Evolutionary conservation across 345 rosid genomes (phyloP).

Genomic region (Aurinia saxatilis): DNA sequence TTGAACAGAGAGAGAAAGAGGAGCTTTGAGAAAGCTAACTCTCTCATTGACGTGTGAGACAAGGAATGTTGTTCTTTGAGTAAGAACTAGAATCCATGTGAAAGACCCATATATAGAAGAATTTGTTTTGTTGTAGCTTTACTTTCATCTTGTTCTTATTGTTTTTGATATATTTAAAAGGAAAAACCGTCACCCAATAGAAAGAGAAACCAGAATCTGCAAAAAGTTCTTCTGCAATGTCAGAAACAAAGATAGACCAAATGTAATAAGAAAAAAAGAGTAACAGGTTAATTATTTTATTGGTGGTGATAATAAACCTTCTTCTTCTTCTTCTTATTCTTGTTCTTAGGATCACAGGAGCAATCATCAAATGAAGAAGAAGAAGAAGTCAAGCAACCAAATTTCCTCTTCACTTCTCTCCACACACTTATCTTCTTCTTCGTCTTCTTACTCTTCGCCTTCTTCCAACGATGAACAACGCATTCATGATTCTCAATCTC

Average conservation of each 20-base stretch:
- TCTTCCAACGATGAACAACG: constrained; percentile 18
- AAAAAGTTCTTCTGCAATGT: background rate
- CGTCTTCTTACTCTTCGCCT: constrained; percentile 21
- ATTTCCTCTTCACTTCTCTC: constrained; percentile 79
- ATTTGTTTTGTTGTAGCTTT: constrained; percentile 8
- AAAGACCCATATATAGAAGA: background rate
- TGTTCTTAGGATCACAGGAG: constrained; percentile 9
- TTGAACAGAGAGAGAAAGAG: constrained; percentile 1
- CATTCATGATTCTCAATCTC: constrained; percentile 37
- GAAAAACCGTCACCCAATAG: background rate
- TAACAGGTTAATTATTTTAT: background rate
- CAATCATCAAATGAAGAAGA: constrained; percentile 21
- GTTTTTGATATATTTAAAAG: background rate
- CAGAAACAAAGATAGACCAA: background rate
- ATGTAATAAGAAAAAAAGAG: background rate
- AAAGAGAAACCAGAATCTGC: background rate
- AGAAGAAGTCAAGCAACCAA: constrained; percentile 51
- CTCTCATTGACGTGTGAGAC: constrained; percentile 18
- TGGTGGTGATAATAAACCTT: constrained; percentile 9
- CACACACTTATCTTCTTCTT: constrained; percentile 50
- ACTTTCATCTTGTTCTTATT: background rate
- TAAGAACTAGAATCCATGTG: constrained; percentile 17
- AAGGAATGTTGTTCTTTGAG: constrained; percentile 17
- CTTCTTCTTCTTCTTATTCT: constrained; percentile 8
- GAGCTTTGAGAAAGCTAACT: background rate